Conservation (phyloP, 805 yeast genomes). For the Candida piceae region DNA sequence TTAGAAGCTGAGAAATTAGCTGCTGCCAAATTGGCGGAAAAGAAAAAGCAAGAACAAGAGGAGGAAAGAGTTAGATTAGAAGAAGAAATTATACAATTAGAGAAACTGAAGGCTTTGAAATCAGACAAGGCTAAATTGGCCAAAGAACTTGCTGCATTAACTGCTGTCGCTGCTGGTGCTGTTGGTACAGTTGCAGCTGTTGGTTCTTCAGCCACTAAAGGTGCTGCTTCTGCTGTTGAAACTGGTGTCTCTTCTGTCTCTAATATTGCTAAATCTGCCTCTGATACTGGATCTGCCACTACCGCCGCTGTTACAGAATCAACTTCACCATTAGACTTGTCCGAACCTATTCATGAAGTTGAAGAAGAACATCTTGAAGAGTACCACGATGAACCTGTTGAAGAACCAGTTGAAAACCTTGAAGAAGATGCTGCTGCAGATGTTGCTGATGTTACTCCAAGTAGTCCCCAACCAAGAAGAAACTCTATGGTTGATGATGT, state of each 20-base stretch:
- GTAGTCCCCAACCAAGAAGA: no score
- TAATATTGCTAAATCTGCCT: slow-evolving; percentile 11
- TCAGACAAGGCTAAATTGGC: slow-evolving; percentile 36
- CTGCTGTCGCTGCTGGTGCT: slow-evolving; percentile 20
- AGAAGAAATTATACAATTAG: slow-evolving; percentile 38
- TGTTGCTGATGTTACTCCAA: no score
- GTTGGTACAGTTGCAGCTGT: slow-evolving; percentile 21
- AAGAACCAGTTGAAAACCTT: no score
- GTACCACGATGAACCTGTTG: slow-evolving; percentile 16
- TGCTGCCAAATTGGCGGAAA: no score
- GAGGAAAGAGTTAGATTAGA: slow-evolving; percentile 33
- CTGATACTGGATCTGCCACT: slow-evolving; percentile 17
- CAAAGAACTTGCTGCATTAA: slow-evolving; percentile 26
- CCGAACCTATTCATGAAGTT: slow-evolving; percentile 31
- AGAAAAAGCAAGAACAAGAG: slow-evolving; percentile 29
- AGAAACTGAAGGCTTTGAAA: slow-evolving; percentile 34
- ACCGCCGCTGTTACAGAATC: slow-evolving; percentile 5
- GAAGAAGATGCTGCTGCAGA: no score
- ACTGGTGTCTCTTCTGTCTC: slow-evolving; percentile 23
- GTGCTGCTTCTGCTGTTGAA: slow-evolving; percentile 23
- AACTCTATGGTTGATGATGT: slow-evolving; percentile 31
- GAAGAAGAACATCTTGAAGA: slow-evolving; percentile 11
- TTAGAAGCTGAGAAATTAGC: slow-evolving; percentile 25
- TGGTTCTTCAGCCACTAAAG: slow-evolving; percentile 17
- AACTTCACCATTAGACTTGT: slow-evolving; percentile 17